Evolutionary conservation across 148 eudicot genomes (phyloP).

Genomic region (Rhododendron williamsianum): DNA sequence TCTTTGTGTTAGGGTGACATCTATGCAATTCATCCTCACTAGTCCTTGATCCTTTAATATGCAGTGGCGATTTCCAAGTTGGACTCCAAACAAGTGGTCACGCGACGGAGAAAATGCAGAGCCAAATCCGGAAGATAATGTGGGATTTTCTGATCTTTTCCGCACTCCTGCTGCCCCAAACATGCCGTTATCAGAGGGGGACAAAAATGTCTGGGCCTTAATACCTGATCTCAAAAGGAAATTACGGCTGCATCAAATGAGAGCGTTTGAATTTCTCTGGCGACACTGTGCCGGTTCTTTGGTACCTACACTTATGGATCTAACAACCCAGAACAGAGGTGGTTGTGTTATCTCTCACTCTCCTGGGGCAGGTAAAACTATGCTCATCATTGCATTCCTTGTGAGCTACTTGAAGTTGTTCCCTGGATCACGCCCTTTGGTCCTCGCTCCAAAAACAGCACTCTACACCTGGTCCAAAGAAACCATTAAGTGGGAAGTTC

Average conservation of each 20-base stretch:
- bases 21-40: background rate
- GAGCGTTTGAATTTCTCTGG: constrained; percentile 92
- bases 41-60: background rate
- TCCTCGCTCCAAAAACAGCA: constrained; percentile 93
- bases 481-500: constrained; percentile 85
- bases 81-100: constrained; percentile 34
- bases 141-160: constrained; percentile 36
- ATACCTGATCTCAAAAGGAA: constrained; percentile 67
- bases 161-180: constrained; percentile 46
- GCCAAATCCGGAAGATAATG: constrained; percentile 40
- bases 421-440: constrained; percentile 91
- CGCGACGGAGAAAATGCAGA: constrained; percentile 44
- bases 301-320: constrained; percentile 67
- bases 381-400: constrained; percentile 84
- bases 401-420: constrained; percentile 85
- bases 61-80: constrained; percentile 44
- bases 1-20: background rate
- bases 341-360: constrained; percentile 97
- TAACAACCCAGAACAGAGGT: constrained; percentile 53
- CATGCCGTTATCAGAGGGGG: constrained; percentile 35
- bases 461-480: constrained; percentile 98
- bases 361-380: constrained; percentile 96
- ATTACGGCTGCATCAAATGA: constrained; percentile 70
- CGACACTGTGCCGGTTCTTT: constrained; percentile 79
- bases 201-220: constrained; percentile 76